Conservation (phyloP, 768 basidiomycete species). For the Suillus hirtellus region DNA sequence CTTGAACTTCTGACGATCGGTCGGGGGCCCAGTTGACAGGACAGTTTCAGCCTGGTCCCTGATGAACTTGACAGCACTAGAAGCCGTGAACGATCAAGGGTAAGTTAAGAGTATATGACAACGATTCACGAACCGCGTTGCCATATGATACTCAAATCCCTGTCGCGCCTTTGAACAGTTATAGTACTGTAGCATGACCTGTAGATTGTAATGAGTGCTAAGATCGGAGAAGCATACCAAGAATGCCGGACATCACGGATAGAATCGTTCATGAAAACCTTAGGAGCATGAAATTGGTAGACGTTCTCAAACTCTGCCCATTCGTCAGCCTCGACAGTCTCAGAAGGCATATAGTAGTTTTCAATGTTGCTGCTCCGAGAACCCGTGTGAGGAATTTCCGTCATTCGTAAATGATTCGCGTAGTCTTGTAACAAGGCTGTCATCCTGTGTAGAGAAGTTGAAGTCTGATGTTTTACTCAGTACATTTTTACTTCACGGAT, state of each 20-base stretch:
- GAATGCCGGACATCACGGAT: constrained; percentile 68
- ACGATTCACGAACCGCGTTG: constrained; percentile 61
- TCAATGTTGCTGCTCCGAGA: constrained; percentile 36
- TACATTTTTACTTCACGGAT: not conserved
- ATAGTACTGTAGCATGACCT: constrained; percentile 90
- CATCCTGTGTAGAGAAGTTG: constrained; percentile 45
- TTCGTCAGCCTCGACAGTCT: constrained; percentile 65
- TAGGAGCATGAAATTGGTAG: constrained; percentile 87
- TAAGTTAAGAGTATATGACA: constrained; percentile 11
- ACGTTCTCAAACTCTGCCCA: constrained; percentile 88
- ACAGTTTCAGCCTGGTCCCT: constrained; percentile 71
- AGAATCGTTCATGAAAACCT: constrained; percentile 71
- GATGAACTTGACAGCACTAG: constrained; percentile 83
- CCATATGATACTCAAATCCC: constrained; percentile 87
- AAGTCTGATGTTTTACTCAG: constrained; percentile 23
- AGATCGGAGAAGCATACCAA: not conserved
- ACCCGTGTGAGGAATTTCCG: constrained; percentile 39
- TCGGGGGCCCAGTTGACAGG: constrained; percentile 17
- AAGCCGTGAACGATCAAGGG: constrained; percentile 10
- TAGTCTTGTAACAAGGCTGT: constrained; percentile 62
- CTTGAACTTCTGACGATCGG: constrained; percentile 28
- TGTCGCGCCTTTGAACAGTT: constrained; percentile 74
- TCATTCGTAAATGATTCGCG: constrained; percentile 50
- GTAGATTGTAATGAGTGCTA: constrained; percentile 17
- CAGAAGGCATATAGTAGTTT: constrained; percentile 66